A percentile compares a stretch with the other conserved stretches of the same genome.
These are phyloP conservation scores for Colletotrichum chlorophyti DNA, from an alignment of 2,329 filamentous ascomycete species.

Conservation along the genomic window DNA sequence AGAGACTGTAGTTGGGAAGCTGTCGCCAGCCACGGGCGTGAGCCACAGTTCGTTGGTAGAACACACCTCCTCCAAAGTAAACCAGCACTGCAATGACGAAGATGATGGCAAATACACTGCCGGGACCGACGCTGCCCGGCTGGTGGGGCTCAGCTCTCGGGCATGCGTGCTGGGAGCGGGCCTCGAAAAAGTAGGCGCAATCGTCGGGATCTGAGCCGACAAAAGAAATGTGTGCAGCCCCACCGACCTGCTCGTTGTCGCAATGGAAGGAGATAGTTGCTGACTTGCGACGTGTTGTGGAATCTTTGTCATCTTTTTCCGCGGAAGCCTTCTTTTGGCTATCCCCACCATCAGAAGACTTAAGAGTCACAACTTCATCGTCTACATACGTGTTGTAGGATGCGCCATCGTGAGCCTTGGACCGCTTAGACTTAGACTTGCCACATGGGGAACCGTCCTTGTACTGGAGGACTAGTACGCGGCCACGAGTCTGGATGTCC, in stretches of 20 bases:
- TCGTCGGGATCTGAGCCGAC: conserved; percentile 84
- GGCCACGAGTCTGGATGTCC: conserved; percentile 65
- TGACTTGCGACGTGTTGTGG: conserved; percentile 67
- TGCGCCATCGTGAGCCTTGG: conserved; percentile 34
- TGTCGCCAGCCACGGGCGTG: conserved; percentile 96
- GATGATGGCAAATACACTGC: conserved; percentile 89
- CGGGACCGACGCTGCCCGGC: conserved; percentile 72
- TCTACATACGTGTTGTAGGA: conserved; percentile 35
- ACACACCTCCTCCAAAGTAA: conserved; percentile 90
- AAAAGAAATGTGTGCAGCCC: conserved; percentile 78
- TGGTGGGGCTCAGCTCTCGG: conserved; percentile 71
- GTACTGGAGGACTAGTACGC: conserved; percentile 80
- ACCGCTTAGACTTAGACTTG: conserved; percentile 46
- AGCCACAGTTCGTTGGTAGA: conserved; percentile 94
- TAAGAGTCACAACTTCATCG: conserved; percentile 42
- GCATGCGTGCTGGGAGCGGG: conserved; percentile 85
- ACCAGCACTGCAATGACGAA: conserved; percentile 77
- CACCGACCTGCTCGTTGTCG: conserved; percentile 77
- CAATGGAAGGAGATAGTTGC: conserved; percentile 93
- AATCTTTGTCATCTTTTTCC: conserved; percentile 41
- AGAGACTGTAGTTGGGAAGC: conserved; percentile 91
- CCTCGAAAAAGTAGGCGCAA: conserved; percentile 95
- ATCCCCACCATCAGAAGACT: conserved; percentile 32
- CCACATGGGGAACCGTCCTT: conserved; percentile 78
- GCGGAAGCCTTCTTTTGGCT: conserved; percentile 34